Evolutionary conservation across 345 rosid species (phyloP).

Genomic region (Laguncularia racemosa): DNA sequence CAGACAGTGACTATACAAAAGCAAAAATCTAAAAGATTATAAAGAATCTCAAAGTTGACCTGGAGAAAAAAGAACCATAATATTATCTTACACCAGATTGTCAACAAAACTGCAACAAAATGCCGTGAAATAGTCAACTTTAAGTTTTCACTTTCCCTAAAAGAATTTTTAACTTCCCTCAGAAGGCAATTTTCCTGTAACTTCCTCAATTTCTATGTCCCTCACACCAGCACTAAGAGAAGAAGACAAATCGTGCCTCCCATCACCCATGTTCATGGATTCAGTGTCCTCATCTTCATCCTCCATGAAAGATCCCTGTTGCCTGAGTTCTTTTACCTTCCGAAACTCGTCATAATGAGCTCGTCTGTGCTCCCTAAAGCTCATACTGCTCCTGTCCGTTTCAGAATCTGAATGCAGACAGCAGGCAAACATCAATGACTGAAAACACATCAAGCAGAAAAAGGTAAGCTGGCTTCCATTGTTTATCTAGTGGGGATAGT

Average conservation of each 20-base stretch:
- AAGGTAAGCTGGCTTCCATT: not conserved
- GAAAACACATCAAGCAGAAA: not conserved
- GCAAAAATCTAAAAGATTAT: no score
- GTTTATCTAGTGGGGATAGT: no score
- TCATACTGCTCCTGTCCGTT: constrained; percentile 26
- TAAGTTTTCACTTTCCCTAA: not conserved
- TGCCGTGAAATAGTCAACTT: not conserved
- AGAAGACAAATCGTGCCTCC: constrained; percentile 29
- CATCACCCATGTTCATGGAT: constrained; percentile 10
- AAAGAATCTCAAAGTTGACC: no score
- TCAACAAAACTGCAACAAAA: no score
- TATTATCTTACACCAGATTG: no score
- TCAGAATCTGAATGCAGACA: constrained; percentile 27
- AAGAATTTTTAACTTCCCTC: no score
- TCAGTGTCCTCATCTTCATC: constrained; percentile 52
- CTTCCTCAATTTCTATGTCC: constrained; percentile 38
- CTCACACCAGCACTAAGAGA: constrained; percentile 32
- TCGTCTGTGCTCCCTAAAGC: constrained; percentile 72
- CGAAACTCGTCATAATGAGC: constrained; percentile 85
- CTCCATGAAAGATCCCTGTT: constrained; percentile 52
- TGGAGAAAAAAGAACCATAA: no score
- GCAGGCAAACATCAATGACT: not conserved
- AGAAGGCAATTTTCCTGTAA: constrained; percentile 12
- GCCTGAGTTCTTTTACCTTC: constrained; percentile 70
- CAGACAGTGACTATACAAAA: no score